Conservation (phyloP, 768 basidiomycete genomes). For the Cystofilobasidium macerans region DNA sequence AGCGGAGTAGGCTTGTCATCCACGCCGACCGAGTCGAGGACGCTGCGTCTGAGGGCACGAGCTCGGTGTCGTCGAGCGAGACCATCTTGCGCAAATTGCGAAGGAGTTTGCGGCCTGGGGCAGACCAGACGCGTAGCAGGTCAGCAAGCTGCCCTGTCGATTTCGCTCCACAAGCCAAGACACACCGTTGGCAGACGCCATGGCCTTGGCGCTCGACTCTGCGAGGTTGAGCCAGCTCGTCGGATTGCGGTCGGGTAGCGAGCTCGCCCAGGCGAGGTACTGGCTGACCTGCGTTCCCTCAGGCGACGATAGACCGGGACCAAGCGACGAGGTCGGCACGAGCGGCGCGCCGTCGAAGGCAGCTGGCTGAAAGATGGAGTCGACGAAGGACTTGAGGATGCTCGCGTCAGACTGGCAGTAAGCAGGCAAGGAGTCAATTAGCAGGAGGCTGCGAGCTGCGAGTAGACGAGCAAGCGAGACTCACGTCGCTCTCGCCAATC, state of each 20-base stretch:
- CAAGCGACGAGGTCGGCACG: constrained; percentile 45
- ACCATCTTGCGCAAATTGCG: constrained; percentile 87
- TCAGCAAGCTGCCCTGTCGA: too few relatives aligned
- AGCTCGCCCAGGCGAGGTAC: constrained; percentile 80
- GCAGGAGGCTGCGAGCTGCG: neutral
- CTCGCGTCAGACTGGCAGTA: constrained; percentile 75
- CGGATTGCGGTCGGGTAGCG: constrained; percentile 81
- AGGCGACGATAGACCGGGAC: constrained; percentile 56
- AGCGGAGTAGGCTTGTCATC: constrained; percentile 77
- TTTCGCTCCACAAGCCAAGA: too few relatives aligned
- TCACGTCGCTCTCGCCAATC: constrained; percentile 20
- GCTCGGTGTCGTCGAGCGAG: constrained; percentile 62
- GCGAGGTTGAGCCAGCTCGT: constrained; percentile 91
- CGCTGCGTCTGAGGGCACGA: constrained; percentile 43
- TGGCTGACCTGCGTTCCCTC: constrained; percentile 88
- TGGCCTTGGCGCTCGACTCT: constrained; percentile 79
- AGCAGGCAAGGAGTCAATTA: constrained; percentile 48
- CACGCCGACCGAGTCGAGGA: constrained; percentile 64
- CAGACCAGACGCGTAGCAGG: neutral
- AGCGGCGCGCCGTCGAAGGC: constrained; percentile 89
- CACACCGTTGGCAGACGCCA: constrained; percentile 80
- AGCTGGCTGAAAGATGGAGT: constrained; percentile 68
- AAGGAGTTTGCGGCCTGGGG: constrained; percentile 64
- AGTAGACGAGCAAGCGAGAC: neutral
- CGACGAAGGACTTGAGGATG: constrained; percentile 86